Conservation (phyloP, 495 filamentous ascomycete genomes). For the Penicillium coffeae region DNA sequence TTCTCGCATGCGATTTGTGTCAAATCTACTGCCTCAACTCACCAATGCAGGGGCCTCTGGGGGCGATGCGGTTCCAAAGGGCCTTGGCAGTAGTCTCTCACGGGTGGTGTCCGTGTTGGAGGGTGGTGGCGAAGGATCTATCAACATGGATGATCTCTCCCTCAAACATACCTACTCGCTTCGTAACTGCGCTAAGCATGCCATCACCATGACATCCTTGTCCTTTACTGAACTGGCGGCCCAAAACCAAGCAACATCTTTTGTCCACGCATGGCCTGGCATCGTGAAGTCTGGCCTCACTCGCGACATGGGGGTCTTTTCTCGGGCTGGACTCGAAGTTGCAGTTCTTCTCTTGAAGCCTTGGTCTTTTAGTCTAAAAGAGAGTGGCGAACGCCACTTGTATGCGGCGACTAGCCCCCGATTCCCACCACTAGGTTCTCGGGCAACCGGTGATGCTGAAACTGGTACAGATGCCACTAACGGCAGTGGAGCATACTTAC, state of each 20-base stretch:
- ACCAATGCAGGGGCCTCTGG: conserved; percentile 25
- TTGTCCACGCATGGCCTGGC: conserved; percentile 58
- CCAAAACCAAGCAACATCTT: conserved; percentile 46
- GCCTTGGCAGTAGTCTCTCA: conserved; percentile 27
- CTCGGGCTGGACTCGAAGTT: conserved; percentile 6
- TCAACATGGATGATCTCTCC: conserved; percentile 48
- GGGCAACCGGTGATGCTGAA: background rate
- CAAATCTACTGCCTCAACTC: conserved; percentile 59
- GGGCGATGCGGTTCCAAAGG: background rate
- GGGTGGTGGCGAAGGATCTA: conserved; percentile 46
- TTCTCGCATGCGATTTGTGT: conserved; percentile 60
- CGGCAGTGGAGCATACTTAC: conserved; percentile 19
- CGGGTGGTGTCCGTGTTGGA: conserved; percentile 58
- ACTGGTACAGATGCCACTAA: conserved; percentile 18
- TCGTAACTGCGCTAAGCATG: conserved; percentile 40
- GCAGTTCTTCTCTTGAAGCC: conserved; percentile 17
- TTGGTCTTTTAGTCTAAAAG: conserved; percentile 28
- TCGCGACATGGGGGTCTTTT: conserved; percentile 17
- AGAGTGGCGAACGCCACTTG: conserved; percentile 44
- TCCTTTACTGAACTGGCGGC: conserved; percentile 37
- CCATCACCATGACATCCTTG: conserved; percentile 46
- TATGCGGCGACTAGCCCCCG: conserved; percentile 39
- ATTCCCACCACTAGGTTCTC: conserved; percentile 23
- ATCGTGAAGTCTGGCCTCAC: conserved; percentile 43
- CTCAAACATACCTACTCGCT: conserved; percentile 31